Evolutionary conservation across 768 basidiomycete species (phyloP), one percentile per base, ranked within the genome.

Genomic region (Naganishia vishniacii): DNA sequence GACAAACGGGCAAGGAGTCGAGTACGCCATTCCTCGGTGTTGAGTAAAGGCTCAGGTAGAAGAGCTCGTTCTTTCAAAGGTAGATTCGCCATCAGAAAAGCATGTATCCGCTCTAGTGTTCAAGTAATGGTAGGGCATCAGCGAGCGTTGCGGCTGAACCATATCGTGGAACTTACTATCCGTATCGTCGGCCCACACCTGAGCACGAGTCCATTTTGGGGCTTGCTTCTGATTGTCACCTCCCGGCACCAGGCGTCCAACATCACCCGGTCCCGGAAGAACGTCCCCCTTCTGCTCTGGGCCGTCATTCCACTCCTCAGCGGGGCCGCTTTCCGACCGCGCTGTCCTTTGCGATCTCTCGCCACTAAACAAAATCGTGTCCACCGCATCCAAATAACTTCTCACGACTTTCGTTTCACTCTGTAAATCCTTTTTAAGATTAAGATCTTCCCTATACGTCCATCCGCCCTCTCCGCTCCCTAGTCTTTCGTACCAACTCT

Each of bases 11-110:
- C 62, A 0, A 77, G 64, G 16, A 75, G 60, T 5, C 26, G 48
- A 11, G 26, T 28, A 7, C 48, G 42, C 44, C 68, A 61, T 18
- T 62, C 51, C 2, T 56, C 34, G 15, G 44, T 18, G 6, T 18
- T 26, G 0, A 64, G 15, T 18, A 37, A 26, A 2, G 73, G n/a
- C n/a, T n/a, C n/a, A n/a, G n/a, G 72, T 6, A 77, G n/a, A 1
- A 63, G 28, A 7, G 65, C 40, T 8, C 61, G 53, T 26, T 75
- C 29, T 34, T 67, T 58, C 4, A 68, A 37, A 0, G 75, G 70
- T 20, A 77, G 66, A 61, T 74, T 61, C 5, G 68, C 61, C 7
- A 62, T 0, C 11, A 77, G 53, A 64, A 75, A 75, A 7, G 65
- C 66, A 29, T 69, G 69, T 29, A 71, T 31, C 13, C 72, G 72